Base-by-base conservation (phyloP, 257 asterid genomes). In the Primulina eburnea region DNA sequence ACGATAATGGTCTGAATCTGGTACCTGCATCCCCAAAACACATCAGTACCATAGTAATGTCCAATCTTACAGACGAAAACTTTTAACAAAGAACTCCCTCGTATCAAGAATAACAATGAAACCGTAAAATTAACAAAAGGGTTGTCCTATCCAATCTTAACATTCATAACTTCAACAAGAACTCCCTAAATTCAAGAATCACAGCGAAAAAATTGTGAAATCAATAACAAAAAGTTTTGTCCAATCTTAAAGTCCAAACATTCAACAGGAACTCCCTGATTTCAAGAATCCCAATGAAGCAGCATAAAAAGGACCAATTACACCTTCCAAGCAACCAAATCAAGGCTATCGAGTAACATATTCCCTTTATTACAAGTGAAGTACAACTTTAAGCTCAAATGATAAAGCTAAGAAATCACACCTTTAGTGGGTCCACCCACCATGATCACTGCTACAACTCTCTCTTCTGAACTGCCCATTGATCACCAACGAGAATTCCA, bases 401-500 rank as follows among this genome's bases (percentile, higher is more conserved):
- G 6, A 47, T 12, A 3, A 14, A 47, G 55, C 55, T 47, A 47
- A 47, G 73, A 65, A 33, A 4, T 20, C 55, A 64, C 67, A 89
- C 98, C 98, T 88, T 92, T 92, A 75, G 98, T 92, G 35, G 96
- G 98, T 4, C 98, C 98, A 71, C 98, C 98, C 60, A 92, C 95
- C 98, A 92, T 92, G 90, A 92, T 89, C 83, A 92, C 98, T 72
- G 98, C 95, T 47, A 92, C 92, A 77, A 86, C 92, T 77, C 75
- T 88, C 81, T 88, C 94, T 29, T 83, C 92, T 1, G 87, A 81
- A 74, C 78, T 76, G 67, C 86, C 96, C 97, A 92, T 89, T 71
- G 70, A 69, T 75, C 63, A 68, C 62, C 55, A 14, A 47, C 55
- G 47, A 73, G 38, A 67, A 77, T 63, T 24, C 53, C 74, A 65